Base-by-base conservation (phyloP, 441 rosid genomes). In the Pelargonium fulgidum region DNA sequence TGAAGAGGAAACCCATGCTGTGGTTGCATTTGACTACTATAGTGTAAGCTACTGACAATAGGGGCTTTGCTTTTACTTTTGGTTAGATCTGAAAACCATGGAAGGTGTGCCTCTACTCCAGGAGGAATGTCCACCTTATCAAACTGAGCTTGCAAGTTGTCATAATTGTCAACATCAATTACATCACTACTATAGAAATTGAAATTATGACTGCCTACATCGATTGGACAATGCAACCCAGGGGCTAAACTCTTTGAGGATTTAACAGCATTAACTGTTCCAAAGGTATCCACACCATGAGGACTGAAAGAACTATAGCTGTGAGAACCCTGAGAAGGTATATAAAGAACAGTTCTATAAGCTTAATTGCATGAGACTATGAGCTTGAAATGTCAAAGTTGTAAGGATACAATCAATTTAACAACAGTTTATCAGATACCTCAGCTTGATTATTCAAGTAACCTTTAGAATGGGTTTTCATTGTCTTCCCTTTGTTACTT, bases 21-120 rank as follows among this genome's bases (percentile, higher is more conserved):
- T 56, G 62, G 19, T 4, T 64, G 7, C 16, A 14, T 54, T 65
- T 44, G 64, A 64, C 71, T 33, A 26, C 52, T 72, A 75, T n/a
- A n/a, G 61, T 47, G 68, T 45, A 76, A 39, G 63, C 20, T 67
- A 74, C 69, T 79, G 71, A 69, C 80, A 56, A 68, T 72, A 67
- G 54, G 68, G 7, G 71, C 50, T 8, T 73, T 73, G 62, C 74
- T 36, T 64, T 70, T 69, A 63, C 77, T 44, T 13, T 72, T 70
- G 64, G 72, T 10, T 41, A 80, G 78, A 76, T 76, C 75, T 5
- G 82, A 65, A 69, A 87, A 81, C 87, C 86, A 83, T 29, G 91
- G 89, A 71, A 93, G 69, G 3, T 90, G 48, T 24, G 83, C 88
- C 82, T 93, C 96, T 67, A 90, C 94, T 39, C 85, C 97, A 73